Conservation (phyloP, 192 early-diverging fungal species). For the Coemansia sp. region DNA sequence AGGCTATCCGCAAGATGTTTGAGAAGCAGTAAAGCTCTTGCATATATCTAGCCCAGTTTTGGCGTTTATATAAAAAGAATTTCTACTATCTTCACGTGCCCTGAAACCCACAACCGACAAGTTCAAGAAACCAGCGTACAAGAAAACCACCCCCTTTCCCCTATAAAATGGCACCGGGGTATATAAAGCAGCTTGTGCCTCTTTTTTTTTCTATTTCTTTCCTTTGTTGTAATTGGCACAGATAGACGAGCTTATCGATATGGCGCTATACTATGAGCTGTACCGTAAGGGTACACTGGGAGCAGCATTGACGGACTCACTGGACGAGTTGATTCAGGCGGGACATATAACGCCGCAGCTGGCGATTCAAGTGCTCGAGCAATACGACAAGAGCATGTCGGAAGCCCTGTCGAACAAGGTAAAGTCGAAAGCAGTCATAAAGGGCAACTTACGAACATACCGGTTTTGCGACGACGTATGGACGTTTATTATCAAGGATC, state of each 20-base stretch:
- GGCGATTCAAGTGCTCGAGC: constrained; percentile 85
- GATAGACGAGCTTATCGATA: constrained; percentile 6
- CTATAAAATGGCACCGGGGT: constrained; percentile 4
- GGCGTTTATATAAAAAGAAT: background rate
- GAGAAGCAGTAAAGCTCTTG: constrained; percentile 33
- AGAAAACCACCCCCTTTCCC: constrained; percentile 7
- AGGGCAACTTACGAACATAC: constrained; percentile 79
- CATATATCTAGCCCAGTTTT: background rate
- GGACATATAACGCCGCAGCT: constrained; percentile 88
- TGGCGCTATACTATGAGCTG: constrained; percentile 70
- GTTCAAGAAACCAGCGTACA: background rate
- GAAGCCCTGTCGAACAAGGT: constrained; percentile 83
- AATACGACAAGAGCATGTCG: constrained; percentile 74
- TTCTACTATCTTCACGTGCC: background rate
- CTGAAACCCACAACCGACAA: too few species aligned
- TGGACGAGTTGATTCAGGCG: constrained; percentile 91
- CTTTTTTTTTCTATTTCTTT: constrained; percentile 2
- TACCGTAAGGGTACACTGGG: constrained; percentile 81
- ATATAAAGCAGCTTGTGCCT: constrained; percentile 13
- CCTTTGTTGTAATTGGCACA: background rate
- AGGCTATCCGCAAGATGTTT: constrained; percentile 84
- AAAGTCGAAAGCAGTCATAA: constrained; percentile 75
- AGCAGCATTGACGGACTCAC: constrained; percentile 87
- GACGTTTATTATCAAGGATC: constrained; percentile 87
- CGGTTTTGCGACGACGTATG: constrained; percentile 98